phyloP scores from a whole-genome alignment of 805 yeast genomes.

The Candida sphagnicola region DNA sequence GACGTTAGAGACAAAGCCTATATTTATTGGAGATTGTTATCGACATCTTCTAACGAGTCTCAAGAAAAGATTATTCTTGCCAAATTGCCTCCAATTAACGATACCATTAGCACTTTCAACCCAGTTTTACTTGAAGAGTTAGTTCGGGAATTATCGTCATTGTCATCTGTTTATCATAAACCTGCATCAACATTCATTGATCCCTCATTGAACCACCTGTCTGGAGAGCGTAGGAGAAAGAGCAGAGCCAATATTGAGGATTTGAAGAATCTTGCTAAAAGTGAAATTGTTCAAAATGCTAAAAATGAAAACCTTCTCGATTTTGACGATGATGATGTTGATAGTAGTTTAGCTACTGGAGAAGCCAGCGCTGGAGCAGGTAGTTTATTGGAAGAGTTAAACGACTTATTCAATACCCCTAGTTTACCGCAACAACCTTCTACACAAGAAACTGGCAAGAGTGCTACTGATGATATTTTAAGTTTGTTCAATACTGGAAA shows the following conservation, averaged over 20 bases:
- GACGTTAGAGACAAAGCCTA: conserved; percentile 80
- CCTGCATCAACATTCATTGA: conserved; percentile 67
- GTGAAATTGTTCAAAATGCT: conserved; percentile 61
- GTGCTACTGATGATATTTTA: conserved; percentile 39
- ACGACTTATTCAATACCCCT: conserved; percentile 59
- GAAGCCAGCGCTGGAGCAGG: conserved; percentile 16
- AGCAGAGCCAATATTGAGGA: conserved; percentile 57
- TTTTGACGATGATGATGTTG: conserved; percentile 63
- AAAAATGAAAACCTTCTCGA: conserved; percentile 82
- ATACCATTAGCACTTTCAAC: conserved; percentile 70
- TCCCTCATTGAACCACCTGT: conserved; percentile 29
- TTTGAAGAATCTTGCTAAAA: conserved; percentile 69
- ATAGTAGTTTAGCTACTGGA: conserved; percentile 7
- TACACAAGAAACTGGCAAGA: conserved; percentile 9
- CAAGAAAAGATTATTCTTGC: conserved; percentile 55
- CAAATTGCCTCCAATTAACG: conserved; percentile 65
- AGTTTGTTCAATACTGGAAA: conserved; percentile 33
- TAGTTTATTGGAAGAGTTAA: conserved; percentile 66
- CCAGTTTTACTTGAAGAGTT: conserved; percentile 65
- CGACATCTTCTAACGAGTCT: conserved; percentile 37
- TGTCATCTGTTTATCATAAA: conserved; percentile 86
- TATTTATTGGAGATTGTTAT: conserved; percentile 74
- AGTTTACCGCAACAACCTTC: conserved; percentile 14
- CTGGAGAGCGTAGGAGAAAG: conserved; percentile 9
- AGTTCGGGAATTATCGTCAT: conserved; percentile 71